phyloP scores from a whole-genome alignment of 345 rosid genomes.

The Pistacia integerrima region DNA sequence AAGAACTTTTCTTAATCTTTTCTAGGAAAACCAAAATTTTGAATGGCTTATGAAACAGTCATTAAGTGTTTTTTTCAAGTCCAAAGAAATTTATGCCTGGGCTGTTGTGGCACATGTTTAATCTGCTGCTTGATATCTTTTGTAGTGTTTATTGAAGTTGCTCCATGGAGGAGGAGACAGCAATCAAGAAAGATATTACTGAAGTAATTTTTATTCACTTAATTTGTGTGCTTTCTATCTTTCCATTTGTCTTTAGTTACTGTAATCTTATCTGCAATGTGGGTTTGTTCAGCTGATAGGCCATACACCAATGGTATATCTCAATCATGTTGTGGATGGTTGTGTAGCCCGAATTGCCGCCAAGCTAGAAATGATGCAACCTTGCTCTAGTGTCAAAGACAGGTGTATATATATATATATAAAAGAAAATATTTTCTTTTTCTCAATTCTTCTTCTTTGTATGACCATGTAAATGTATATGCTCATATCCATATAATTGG shows the following conservation, averaged over 20 bases:
- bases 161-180: conserved; percentile 34
- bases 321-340: conserved; percentile 59
- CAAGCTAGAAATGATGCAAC: conserved; percentile 65
- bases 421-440: neutral
- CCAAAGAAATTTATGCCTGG: too few species aligned
- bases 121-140: neutral
- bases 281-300: conserved; percentile 52
- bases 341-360: conserved; percentile 67
- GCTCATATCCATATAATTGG: neutral
- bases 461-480: too few species aligned
- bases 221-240: neutral
- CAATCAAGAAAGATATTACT: conserved; percentile 59
- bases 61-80: too few species aligned
- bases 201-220: conserved; percentile 35
- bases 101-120: neutral
- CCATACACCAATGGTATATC: conserved; percentile 65
- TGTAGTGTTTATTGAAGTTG: neutral
- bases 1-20: too few species aligned
- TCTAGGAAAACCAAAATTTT: too few species aligned
- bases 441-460: neutral
- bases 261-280: neutral
- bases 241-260: neutral
- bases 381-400: conserved; percentile 57
- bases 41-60: too few species aligned
- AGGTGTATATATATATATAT: conserved; percentile 22